Conservation (phyloP, 31 red algal genomes). For the Asparagopsis taxiformis region DNA sequence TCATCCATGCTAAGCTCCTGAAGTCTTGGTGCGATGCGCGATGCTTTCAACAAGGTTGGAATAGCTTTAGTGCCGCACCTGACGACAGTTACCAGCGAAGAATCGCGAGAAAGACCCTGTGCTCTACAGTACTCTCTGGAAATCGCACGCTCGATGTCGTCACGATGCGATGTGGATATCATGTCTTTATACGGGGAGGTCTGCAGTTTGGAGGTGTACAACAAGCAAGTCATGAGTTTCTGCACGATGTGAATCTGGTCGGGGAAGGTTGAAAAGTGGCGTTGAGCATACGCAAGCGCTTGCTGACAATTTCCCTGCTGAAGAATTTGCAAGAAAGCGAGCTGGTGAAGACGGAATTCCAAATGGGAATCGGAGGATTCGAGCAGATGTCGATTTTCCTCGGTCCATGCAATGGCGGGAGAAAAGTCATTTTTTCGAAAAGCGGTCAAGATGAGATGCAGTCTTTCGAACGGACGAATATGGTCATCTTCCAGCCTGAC, state of each 20-base stretch:
- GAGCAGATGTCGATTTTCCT: slow-evolving; percentile 19
- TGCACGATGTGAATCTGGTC: slow-evolving; percentile 54
- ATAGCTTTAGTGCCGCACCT: slow-evolving; percentile 66
- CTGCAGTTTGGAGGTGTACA: slow-evolving; percentile 46
- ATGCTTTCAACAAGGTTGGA: slow-evolving; percentile 64
- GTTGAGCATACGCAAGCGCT: slow-evolving; percentile 45
- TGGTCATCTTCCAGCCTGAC: slow-evolving; percentile 36
- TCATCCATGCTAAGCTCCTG: slow-evolving; percentile 59
- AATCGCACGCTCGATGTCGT: slow-evolving; percentile 51
- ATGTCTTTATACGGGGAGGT: slow-evolving; percentile 57
- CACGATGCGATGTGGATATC: slow-evolving; percentile 31
- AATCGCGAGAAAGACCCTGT: slow-evolving; percentile 51
- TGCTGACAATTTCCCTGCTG: slow-evolving; percentile 1
- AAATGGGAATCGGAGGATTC: slow-evolving; percentile 11
- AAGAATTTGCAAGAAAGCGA: slow-evolving; percentile 34
- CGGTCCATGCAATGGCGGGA: slow-evolving; percentile 36
- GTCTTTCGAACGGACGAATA: slow-evolving; percentile 33
- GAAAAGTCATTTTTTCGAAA: slow-evolving; percentile 31
- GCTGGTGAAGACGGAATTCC: slow-evolving; percentile 50
- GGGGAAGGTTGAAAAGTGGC: slow-evolving; percentile 33
- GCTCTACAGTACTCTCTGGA: slow-evolving; percentile 61
- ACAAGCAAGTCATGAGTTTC: slow-evolving; percentile 64
- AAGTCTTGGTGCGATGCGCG: slow-evolving; percentile 47
- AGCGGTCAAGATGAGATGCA: slow-evolving; percentile 32
- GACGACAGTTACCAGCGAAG: slow-evolving; percentile 58